phyloP scores from a whole-genome alignment of 768 basidiomycete species.

The Butyriboletus loyo region DNA sequence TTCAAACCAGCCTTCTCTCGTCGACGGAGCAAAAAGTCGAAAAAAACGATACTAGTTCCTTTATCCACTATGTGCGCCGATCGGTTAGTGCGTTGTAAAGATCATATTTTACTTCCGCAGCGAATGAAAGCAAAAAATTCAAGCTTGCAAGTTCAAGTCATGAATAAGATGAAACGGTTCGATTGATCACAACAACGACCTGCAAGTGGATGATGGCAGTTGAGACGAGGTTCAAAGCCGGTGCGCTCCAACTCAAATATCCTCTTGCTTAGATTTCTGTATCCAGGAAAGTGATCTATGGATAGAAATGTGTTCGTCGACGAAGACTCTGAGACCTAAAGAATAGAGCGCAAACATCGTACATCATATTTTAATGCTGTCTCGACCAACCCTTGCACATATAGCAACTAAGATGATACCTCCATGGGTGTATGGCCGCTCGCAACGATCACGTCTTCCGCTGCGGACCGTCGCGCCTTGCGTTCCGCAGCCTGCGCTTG shows the following conservation, averaged over 20 bases:
- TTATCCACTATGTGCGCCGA: too few relatives aligned
- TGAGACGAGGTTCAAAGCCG: not conserved
- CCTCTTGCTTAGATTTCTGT: not conserved
- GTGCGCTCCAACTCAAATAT: not conserved
- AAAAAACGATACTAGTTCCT: too few relatives aligned
- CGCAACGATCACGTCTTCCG: constrained; percentile 29
- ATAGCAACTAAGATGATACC: constrained; percentile 13
- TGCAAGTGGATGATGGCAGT: not conserved
- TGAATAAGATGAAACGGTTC: too few relatives aligned
- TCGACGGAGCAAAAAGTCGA: too few relatives aligned
- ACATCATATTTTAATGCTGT: not conserved
- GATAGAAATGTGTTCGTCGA: not conserved
- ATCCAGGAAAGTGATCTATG: not conserved
- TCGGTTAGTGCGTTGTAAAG: too few relatives aligned
- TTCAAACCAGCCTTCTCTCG: too few relatives aligned
- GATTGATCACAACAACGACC: too few relatives aligned
- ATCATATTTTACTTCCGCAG: too few relatives aligned
- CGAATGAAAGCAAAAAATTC: too few relatives aligned
- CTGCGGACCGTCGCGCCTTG: constrained; percentile 31
- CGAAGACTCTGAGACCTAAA: not conserved
- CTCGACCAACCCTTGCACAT: not conserved
- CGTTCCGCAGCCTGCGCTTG: constrained; percentile 48
- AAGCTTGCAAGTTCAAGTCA: too few relatives aligned
- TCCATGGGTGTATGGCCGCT: constrained; percentile 33
- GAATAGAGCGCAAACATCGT: not conserved